phyloP scores from a whole-genome alignment of 345 rosid species.

The Aquilaria sinensis region DNA sequence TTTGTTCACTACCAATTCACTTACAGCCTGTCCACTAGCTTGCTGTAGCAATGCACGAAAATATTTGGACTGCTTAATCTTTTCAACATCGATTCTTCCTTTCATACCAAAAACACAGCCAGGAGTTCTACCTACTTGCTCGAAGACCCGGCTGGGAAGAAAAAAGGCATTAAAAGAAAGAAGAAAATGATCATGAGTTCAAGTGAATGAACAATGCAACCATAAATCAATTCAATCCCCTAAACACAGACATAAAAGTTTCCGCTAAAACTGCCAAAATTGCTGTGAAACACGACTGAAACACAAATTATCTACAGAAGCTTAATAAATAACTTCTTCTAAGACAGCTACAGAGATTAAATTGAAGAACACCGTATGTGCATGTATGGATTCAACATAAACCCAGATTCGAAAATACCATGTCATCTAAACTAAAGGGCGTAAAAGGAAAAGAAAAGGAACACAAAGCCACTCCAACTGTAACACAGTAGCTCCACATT shows the following conservation, averaged over 20 bases:
- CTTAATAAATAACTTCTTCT: too few relatives aligned
- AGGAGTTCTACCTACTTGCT: conserved; percentile 58
- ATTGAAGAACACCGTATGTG: too few relatives aligned
- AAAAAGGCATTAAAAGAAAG: conserved; percentile 1
- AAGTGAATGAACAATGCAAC: neutral
- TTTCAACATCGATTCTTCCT: conserved; percentile 44
- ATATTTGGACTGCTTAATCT: conserved; percentile 63
- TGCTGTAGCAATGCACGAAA: conserved; percentile 45
- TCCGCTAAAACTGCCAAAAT: too few relatives aligned
- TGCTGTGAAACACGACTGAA: too few relatives aligned
- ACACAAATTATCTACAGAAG: too few relatives aligned
- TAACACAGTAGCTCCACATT: too few relatives aligned
- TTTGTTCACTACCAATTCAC: conserved; percentile 32
- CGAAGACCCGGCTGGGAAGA: conserved; percentile 60
- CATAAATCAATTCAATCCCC: too few relatives aligned
- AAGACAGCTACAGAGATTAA: too few relatives aligned
- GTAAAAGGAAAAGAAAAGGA: neutral
- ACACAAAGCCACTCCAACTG: neutral
- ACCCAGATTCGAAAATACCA: too few relatives aligned
- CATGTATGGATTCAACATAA: too few relatives aligned
- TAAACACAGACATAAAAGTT: too few relatives aligned
- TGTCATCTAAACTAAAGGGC: neutral
- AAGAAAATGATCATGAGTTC: conserved; percentile 9
- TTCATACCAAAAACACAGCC: conserved; percentile 47
- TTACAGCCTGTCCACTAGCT: conserved; percentile 27